phyloP scores from a whole-genome alignment of 805 yeast genomes.

The Yamadazyma tumulicola region DNA sequence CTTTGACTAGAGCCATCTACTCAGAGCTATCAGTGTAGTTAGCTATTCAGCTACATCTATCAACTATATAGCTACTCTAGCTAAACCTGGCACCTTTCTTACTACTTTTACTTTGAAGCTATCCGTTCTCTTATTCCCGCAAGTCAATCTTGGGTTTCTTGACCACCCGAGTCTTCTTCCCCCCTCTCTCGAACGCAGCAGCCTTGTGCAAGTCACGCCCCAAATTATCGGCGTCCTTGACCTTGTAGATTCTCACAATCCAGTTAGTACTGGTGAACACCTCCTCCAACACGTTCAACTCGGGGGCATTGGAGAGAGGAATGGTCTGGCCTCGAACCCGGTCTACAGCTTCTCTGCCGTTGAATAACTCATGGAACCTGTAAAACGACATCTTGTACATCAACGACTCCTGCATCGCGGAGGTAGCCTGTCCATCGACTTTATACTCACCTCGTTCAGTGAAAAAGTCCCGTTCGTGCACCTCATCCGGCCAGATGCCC shows the following conservation, averaged over 20 bases:
- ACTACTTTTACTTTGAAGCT: too few species aligned
- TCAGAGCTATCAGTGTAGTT: too few species aligned
- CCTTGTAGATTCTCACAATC: slow-evolving; percentile 91
- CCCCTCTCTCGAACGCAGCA: slow-evolving; percentile 45
- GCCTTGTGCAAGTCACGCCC: slow-evolving; percentile 75
- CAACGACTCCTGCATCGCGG: slow-evolving; percentile 82
- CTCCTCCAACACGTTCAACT: slow-evolving; percentile 81
- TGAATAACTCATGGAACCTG: slow-evolving; percentile 71
- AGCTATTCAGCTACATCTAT: too few species aligned
- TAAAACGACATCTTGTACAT: slow-evolving; percentile 95
- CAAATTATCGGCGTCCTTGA: slow-evolving; percentile 80
- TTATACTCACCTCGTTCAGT: slow-evolving; percentile 83
- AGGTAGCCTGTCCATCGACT: slow-evolving; percentile 77
- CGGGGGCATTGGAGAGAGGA: slow-evolving; percentile 43
- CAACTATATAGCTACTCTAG: too few species aligned
- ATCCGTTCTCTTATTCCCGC: slow-evolving; percentile 42
- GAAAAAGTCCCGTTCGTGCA: slow-evolving; percentile 80
- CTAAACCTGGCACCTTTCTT: too few species aligned
- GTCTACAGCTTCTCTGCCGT: slow-evolving; percentile 64
- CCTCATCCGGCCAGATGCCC: slow-evolving; percentile 99
- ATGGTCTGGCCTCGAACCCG: slow-evolving; percentile 86
- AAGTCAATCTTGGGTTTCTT: slow-evolving; percentile 56
- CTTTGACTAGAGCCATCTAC: too few species aligned
- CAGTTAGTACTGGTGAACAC: slow-evolving; percentile 95
- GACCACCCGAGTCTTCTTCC: slow-evolving; percentile 38